A percentile compares a stretch with the other conserved stretches of the same genome.
Evolutionary conservation across 139 green algal genomes (phyloP).

Genomic region (Chlorella vulgaris): DNA sequence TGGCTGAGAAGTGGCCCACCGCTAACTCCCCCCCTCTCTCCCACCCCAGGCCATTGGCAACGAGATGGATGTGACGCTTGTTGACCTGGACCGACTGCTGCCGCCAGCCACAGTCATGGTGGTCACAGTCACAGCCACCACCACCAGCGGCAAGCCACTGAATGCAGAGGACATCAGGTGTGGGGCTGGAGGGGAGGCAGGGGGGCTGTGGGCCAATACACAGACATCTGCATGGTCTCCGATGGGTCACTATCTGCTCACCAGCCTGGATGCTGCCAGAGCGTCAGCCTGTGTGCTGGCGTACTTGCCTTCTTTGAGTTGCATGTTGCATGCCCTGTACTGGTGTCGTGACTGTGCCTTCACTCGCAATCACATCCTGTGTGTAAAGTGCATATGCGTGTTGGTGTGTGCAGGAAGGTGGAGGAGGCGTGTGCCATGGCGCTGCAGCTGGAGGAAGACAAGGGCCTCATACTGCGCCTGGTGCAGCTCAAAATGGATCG

Average conservation of each 20-base stretch:
- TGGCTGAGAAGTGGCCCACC: no score
- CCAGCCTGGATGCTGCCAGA: no score
- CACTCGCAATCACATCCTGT: no score
- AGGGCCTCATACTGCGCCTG: slow-evolving; percentile 80
- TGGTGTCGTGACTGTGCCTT: no score
- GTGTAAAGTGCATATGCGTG: not conserved
- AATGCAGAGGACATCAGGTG: slow-evolving; percentile 56
- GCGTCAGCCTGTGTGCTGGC: no score
- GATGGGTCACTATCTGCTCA: no score
- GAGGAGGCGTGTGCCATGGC: slow-evolving; percentile 79
- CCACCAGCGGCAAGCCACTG: slow-evolving; percentile 84
- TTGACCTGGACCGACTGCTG: slow-evolving; percentile 81
- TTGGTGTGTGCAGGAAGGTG: slow-evolving; percentile 31
- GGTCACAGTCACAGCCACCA: slow-evolving; percentile 94
- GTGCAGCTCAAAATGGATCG: slow-evolving; percentile 86
- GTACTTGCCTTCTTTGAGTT: no score
- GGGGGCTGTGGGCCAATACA: not conserved
- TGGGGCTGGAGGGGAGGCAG: not conserved
- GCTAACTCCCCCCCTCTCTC: not conserved
- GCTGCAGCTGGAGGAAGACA: slow-evolving; percentile 87
- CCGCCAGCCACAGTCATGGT: slow-evolving; percentile 96
- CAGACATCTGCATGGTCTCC: not conserved
- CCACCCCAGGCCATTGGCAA: slow-evolving; percentile 62
- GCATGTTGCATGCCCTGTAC: no score
- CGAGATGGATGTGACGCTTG: slow-evolving; percentile 71